phyloP scores from a whole-genome alignment of 2,329 filamentous ascomycete genomes.

The Ustulina deusta region DNA sequence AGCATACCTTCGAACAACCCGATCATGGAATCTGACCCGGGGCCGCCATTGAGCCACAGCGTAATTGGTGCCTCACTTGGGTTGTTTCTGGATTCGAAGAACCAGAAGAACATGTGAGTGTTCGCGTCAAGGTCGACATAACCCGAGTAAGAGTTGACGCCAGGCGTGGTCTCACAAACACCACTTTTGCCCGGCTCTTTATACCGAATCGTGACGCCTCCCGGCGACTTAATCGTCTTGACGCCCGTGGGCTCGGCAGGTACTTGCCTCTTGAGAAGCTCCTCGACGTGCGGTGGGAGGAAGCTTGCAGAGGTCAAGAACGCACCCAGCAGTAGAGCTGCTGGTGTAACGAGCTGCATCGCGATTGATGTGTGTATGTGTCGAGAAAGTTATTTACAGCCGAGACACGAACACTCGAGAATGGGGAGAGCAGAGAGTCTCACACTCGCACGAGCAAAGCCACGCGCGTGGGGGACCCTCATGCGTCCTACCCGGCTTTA shows the following conservation, averaged over 20 bases:
- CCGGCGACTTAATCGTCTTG: constrained; percentile 58
- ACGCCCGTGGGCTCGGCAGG: constrained; percentile 58
- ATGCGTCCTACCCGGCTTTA: constrained; percentile 22
- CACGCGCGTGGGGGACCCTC: not conserved
- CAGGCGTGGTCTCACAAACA: constrained; percentile 64
- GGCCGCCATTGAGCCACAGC: constrained; percentile 65
- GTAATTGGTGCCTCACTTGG: constrained; percentile 57
- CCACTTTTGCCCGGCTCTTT: constrained; percentile 62
- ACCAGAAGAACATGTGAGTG: constrained; percentile 61
- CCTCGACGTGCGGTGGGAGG: constrained; percentile 43
- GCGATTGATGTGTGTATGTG: constrained; percentile 1
- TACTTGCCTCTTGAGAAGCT: constrained; percentile 49
- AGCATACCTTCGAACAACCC: constrained; percentile 60
- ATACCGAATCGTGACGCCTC: constrained; percentile 60
- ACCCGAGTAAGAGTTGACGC: constrained; percentile 61
- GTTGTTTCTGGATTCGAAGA: constrained; percentile 58
- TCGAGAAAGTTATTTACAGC: not conserved
- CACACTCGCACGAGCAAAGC: constrained; percentile 8
- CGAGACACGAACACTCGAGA: not conserved
- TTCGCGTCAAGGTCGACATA: constrained; percentile 48
- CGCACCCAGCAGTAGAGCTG: constrained; percentile 38
- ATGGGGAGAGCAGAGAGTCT: not conserved
- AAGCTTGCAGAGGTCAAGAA: constrained; percentile 39
- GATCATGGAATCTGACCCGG: constrained; percentile 66
- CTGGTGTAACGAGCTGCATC: constrained; percentile 34